Evolutionary conservation across 2,329 filamentous ascomycete species (phyloP), one percentile per base, ranked within the genome.

Genomic region (Echinosphaeria canescens): DNA sequence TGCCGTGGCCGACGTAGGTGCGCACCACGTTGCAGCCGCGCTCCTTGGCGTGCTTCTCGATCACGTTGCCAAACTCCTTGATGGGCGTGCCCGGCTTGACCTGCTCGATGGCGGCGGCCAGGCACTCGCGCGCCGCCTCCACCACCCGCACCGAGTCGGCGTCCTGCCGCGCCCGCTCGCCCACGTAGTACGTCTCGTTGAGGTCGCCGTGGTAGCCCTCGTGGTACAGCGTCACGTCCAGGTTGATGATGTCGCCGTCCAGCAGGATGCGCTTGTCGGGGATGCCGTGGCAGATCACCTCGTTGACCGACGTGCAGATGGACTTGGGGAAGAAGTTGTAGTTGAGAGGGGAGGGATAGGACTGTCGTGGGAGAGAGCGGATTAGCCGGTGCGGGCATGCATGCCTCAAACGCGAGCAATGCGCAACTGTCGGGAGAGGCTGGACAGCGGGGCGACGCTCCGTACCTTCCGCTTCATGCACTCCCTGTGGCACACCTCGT

Each of bases 161-260:
- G 41, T 95, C 74, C 7, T 76, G 70, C 41, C 68, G 66, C 23
- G 88, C 79, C 43, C 76, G 81, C 38, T 90, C 76, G 30, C 88
- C 88, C 25, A 98, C 78, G 47, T 98, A 98, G 54, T 95, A 98
- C 10, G 88, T 98, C 56, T 98, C 88, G 54, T 98, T 98, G 29
- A 98, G 58, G 47, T 98, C 88, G 29, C 81, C 82, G 46, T 98
- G 88, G 54, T 85, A 95, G 28, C 88, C 88, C 33, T 74, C 78
- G 46, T 95, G 82, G 50, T 90, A 98, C 23, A 98, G 56, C 1
- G 82, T 84, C 5, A 98, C 79, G 40, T 98, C 88, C 36, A 98
- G 82, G 54, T 98, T 98, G 42, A 98, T 56, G 36, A 98, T 95
- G 42, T 98, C 88, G 33, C 88, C 88, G 38, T 98, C 85, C 34